These are phyloP conservation scores for Elsinoe batatas DNA, from an alignment of 2,329 filamentous ascomycete genomes.

Conservation along the genomic window DNA sequence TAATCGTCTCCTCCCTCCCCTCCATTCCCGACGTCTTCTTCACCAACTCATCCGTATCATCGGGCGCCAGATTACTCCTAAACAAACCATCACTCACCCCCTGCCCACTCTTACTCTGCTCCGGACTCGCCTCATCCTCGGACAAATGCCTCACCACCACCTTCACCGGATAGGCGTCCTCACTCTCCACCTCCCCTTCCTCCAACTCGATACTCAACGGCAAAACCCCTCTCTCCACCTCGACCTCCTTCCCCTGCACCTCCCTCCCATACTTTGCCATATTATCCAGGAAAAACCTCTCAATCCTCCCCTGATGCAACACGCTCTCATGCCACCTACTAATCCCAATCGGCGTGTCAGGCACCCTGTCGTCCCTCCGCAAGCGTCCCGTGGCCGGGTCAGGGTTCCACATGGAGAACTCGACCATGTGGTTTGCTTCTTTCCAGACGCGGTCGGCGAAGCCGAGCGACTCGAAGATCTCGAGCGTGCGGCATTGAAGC, in stretches of 20 bases:
- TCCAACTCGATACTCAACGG: conserved; percentile 49
- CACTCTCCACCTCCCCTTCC: conserved; percentile 39
- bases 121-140: conserved; percentile 48
- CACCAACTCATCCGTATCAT: conserved; percentile 19
- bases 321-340: conserved; percentile 57
- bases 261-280: conserved; percentile 42
- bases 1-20: conserved; percentile 16
- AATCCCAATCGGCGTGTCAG: conserved; percentile 52
- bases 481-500: conserved; percentile 55
- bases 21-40: conserved; percentile 15
- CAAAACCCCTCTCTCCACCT: conserved; percentile 51
- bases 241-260: conserved; percentile 13
- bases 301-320: conserved; percentile 60
- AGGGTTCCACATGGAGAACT: conserved; percentile 54
- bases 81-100: conserved; percentile 45
- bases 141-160: conserved; percentile 48
- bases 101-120: conserved; percentile 30
- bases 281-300: conserved; percentile 37
- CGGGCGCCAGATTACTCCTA: conserved; percentile 39
- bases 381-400: conserved; percentile 46
- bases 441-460: conserved; percentile 55
- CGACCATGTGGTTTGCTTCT: conserved; percentile 59
- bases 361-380: conserved; percentile 48
- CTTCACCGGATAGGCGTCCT: conserved; percentile 49
- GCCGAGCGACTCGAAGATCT: conserved; percentile 65